A percentile compares a stretch with the other conserved stretches of the same genome.
Conservation (phyloP, 75 land plant species). For the Selaginella moellendorffii region DNA sequence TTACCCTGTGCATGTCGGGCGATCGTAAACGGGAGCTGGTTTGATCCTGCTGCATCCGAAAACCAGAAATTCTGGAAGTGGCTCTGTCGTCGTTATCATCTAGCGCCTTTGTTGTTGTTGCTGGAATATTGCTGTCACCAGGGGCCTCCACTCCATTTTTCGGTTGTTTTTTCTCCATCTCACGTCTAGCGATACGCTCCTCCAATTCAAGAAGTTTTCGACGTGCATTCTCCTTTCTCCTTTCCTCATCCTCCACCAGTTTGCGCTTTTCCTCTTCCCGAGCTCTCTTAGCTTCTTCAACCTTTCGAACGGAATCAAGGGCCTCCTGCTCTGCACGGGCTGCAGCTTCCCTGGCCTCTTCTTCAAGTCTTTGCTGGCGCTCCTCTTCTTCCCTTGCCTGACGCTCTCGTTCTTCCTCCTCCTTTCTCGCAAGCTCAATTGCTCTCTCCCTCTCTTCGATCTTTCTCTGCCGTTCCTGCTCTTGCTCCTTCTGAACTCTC, state of each 20-base stretch:
- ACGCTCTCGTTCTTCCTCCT: slow-evolving; percentile 71
- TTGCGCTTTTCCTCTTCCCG: slow-evolving; percentile 75
- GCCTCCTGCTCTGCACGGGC: slow-evolving; percentile 75
- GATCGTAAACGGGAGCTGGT: not conserved
- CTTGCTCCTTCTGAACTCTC: slow-evolving; percentile 81
- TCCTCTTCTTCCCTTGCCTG: slow-evolving; percentile 67
- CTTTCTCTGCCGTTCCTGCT: slow-evolving; percentile 63
- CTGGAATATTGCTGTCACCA: too few species aligned
- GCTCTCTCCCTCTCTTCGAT: slow-evolving; percentile 79
- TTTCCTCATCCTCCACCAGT: slow-evolving; percentile 64
- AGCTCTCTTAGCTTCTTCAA: slow-evolving; percentile 61
- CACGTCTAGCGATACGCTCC: slow-evolving; percentile 72
- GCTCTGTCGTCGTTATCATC: slow-evolving; percentile 27
- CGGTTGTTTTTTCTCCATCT: slow-evolving; percentile 35
- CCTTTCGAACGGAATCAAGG: slow-evolving; percentile 43
- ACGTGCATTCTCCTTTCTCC: slow-evolving; percentile 84
- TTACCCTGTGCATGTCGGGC: not conserved
- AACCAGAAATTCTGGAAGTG: slow-evolving; percentile 13
- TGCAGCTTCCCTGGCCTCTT: slow-evolving; percentile 85
- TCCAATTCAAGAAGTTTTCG: slow-evolving; percentile 78
- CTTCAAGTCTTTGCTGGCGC: slow-evolving; percentile 38
- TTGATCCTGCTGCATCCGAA: not conserved
- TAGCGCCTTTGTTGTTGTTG: too few species aligned
- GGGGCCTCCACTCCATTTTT: not conserved
- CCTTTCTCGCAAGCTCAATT: slow-evolving; percentile 65